A percentile compares a stretch with the other conserved stretches of the same genome.
These are phyloP conservation scores for Encephalitozoon romaleae DNA, from an alignment of 371 early-diverging fungal species.

Conservation along the genomic window DNA sequence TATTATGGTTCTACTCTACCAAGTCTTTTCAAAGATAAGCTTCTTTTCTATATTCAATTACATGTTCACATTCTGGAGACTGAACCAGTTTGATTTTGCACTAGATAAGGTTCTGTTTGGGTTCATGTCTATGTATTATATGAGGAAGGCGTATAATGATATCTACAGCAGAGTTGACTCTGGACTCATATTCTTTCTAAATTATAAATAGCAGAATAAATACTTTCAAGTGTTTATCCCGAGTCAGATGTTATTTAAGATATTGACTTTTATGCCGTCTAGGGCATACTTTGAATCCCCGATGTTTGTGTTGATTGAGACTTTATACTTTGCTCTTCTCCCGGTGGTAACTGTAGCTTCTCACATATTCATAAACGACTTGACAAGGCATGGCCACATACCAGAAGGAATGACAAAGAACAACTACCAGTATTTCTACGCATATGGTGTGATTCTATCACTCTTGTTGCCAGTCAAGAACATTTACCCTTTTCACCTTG, in stretches of 20 bases:
- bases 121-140: constrained; percentile 25
- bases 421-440: constrained; percentile 25
- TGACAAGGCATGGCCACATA: background rate
- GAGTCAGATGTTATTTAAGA: too few relatives aligned
- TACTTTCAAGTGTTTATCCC: background rate
- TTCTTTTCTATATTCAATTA: constrained; percentile 53
- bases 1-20: constrained; percentile 33
- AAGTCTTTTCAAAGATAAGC: constrained; percentile 13
- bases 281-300: background rate
- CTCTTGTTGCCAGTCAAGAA: background rate
- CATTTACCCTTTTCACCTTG: constrained; percentile 9
- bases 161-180: constrained; percentile 40
- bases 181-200: constrained; percentile 11
- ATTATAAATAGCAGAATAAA: background rate
- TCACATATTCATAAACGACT: background rate
- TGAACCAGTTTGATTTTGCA: constrained; percentile 52
- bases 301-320: background rate
- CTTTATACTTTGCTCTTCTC: background rate
- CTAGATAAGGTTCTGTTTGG: constrained; percentile 49
- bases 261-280: background rate
- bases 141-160: constrained; percentile 23
- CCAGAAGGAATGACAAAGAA: constrained; percentile 18
- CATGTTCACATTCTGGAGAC: constrained; percentile 59
- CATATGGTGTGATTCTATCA: constrained; percentile 1
- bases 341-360: background rate